Evolutionary conservation across 306 rosid genomes (phyloP), one percentile per base, ranked within the genome.

Genomic region (Notholithocarpus densiflorus): DNA sequence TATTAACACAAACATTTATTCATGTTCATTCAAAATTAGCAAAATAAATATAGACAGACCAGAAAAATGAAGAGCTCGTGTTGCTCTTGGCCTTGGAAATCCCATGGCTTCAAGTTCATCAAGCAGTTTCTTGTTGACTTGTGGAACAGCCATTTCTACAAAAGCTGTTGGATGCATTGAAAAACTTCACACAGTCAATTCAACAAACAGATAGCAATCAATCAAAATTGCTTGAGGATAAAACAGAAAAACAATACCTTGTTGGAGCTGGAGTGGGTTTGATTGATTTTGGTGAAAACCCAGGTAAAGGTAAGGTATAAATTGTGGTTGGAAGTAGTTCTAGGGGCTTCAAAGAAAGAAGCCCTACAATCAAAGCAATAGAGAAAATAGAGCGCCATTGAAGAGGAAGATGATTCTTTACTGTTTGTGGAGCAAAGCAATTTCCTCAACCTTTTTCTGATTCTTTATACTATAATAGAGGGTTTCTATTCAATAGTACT

Each of bases 31-130:
- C 13, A 65, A 1, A 65, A 31, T 65, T 27, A 29, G 48, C 0
- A 48, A 48, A 48, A 48, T 1, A 10, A 48, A 64, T 15, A 34
- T 0, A 70, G 60, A 1, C 76, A 74, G 78, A 88, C 91, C 87
- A 2, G 87, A 78, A 79, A 54, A 76, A 79, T 85, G 86, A 83
- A 88, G 89, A 23, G 83, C 91, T 40, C 84, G 60, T 11, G 73
- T 79, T 14, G 84, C 87, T 61, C 62, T 75, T 37, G 81, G 83
- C 77, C 52, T 53, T 0, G 86, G 77, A 76, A 85, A 85, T 66
- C 86, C 89, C 78, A 88, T 73, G 37, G 73, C 77, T 86, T 79
- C 85, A 18, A 88, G 76, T 69, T 86, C 80, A 32, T 8, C 26
- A 24, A 85, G 77, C 15, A 85, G 70, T n/a, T 54, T 78, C 75